phyloP scores from a whole-genome alignment of 306 rosid genomes.

The Acacia crassicarpa region DNA sequence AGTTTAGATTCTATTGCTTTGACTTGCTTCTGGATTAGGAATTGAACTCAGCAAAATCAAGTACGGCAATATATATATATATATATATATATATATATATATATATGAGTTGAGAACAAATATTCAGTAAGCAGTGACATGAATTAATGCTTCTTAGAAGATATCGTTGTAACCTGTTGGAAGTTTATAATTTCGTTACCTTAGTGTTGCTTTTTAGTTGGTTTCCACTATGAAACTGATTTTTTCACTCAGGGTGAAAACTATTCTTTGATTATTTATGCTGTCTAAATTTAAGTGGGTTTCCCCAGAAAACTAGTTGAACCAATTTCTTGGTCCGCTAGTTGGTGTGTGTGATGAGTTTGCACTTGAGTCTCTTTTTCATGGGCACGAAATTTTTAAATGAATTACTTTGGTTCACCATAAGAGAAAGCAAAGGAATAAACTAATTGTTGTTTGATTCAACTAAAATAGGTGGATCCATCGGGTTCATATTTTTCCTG shows the following conservation, averaged over 20 bases:
- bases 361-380: background rate
- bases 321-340: background rate
- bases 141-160: background rate
- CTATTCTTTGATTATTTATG: background rate
- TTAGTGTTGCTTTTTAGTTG: background rate
- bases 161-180: background rate
- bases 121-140: background rate
- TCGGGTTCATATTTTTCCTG: conserved; percentile 97
- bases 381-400: background rate
- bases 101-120: background rate
- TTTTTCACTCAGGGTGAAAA: background rate
- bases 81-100: background rate
- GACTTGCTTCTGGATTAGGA: conserved; percentile 1
- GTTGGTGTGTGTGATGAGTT: background rate
- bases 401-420: background rate
- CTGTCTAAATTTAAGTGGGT: background rate
- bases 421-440: background rate
- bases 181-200: background rate
- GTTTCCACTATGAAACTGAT: background rate
- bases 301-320: background rate
- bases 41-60: background rate
- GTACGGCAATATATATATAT: background rate
- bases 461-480: conserved; percentile 78
- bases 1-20: background rate
- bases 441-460: conserved; percentile 15